Evolutionary conservation across 257 asterid genomes (phyloP).

Genomic region (Haberlea rhodopensis): DNA sequence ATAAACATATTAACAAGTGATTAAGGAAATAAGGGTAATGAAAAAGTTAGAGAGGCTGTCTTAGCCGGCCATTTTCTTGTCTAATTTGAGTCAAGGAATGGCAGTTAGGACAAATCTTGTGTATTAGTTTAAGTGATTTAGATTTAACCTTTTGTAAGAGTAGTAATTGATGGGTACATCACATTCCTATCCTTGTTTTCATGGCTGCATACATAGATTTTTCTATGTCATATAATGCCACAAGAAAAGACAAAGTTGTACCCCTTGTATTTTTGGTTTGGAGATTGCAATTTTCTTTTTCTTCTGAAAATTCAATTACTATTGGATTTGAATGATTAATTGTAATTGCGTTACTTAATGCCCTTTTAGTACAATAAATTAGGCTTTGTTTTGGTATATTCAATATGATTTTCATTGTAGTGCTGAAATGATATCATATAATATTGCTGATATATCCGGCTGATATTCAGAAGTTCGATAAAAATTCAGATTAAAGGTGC

Average conservation of each 20-base stretch:
- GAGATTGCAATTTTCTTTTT: no score
- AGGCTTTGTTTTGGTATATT: no score
- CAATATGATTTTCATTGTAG: no score
- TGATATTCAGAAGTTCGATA: no score
- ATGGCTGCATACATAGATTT: slow-evolving; percentile 16
- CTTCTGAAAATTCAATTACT: no score
- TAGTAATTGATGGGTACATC: slow-evolving; percentile 35
- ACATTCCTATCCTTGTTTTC: slow-evolving; percentile 41
- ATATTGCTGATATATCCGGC: no score
- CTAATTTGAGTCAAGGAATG: slow-evolving; percentile 36
- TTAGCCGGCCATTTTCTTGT: slow-evolving; percentile 67
- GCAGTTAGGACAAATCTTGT: slow-evolving; percentile 31
- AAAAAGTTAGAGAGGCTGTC: slow-evolving; percentile 53
- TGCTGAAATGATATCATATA: no score
- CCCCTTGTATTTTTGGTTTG: slow-evolving; percentile 22
- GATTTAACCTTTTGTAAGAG: slow-evolving; percentile 27
- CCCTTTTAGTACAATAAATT: no score
- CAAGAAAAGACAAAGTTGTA: slow-evolving; percentile 39
- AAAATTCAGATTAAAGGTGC: no score
- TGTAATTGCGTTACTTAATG: not conserved
- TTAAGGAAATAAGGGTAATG: slow-evolving; percentile 21
- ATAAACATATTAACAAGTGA: slow-evolving; percentile 14
- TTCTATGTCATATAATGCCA: slow-evolving; percentile 32
- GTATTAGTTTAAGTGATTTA: slow-evolving; percentile 1
- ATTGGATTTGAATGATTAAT: not conserved